Base-by-base conservation (phyloP, 2,329 filamentous ascomycete species). In the Chaetomium olivaceum region DNA sequence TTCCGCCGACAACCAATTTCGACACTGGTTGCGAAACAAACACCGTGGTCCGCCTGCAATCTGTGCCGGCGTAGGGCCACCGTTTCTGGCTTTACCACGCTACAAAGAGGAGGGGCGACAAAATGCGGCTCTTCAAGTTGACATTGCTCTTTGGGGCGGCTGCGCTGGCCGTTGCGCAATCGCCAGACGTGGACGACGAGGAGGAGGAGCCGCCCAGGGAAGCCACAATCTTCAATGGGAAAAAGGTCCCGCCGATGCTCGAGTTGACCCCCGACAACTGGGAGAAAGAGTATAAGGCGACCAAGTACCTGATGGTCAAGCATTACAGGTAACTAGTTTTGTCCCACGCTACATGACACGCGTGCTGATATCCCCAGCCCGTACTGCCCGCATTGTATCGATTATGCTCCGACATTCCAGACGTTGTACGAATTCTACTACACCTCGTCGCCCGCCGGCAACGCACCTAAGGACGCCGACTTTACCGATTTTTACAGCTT, bases 341-440 rank as follows among this genome's bases (percentile, higher is more conserved):
- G 58, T 63, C 55, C 48, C 50, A 65, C 57, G 55, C 52, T 51
- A 23, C 57, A 65, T 65, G 43, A 19, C 56, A 21, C 61, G 21
- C 31, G 48, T 66, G 46, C 70, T 72, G 60, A 76, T 75, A 63
- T 72, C 65, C 73, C 74, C 65, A 87, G 85, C 72, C 85, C 85
- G 12, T 86, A 81, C 70, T 88, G 85, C 77, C 84, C 83, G 56
- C 92, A 97, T 77, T 97, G 93, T 80, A 84, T 85, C 76, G 82
- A 85, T 58, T 91, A 92, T 74, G 92, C 91, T 61, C 95, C 95
- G 8, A 89, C 87, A 59, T 97, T 88, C 83, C 93, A 98, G 79
- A 97, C 93, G 5, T 78, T 94, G 16, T 97, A 98, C 82, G 95
- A 99, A 80, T 97, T 89, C 78, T 99, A 97, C 81, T 82, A 92